Evolutionary conservation across 192 early-diverging fungal genomes (phyloP), one percentile per base, ranked within the genome.

Genomic region (Coemansia aciculifera): DNA sequence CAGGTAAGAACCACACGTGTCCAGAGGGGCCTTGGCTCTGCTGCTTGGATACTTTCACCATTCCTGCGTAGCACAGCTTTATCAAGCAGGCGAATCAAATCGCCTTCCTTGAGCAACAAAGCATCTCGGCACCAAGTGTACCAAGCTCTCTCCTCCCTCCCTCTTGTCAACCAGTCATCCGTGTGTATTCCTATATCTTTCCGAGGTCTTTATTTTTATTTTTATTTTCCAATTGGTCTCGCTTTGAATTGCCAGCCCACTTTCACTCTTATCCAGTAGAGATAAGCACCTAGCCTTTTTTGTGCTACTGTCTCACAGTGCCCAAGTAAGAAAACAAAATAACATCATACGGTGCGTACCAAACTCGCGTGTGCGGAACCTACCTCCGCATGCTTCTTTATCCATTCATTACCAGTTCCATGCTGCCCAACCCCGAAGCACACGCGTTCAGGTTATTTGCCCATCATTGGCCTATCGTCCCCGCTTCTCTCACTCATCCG

Each of bases 371-470:
- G 54, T 57, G 54, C 31, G 27, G 54, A 34, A 31, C 54, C 11
- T 32, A 31, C 54, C 54, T 32, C 54, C 27, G 54, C 27, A 48
- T 48, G 46, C 46, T 48, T 48, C 27, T 27, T 27, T 27, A 27
- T 27, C 27, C 27, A 27, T 27, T 27, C 46, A 48, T 32, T 31
- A 1, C 51, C 27, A 34, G 54, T 15, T 57, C 54, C 54, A 57
- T 32, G 54, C 54, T 57, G 54, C 15, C 54, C 54, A 32, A 29
- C 54, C 24, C 24, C 29, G 54, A 57, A 57, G 54, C 54, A 31
- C 54, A 57, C 54, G 54, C 54, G 54, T 57, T 31, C 29, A 8
- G 54, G 15, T 57, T 57, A 57, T 57, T 57, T 57, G 51, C 24
- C 24, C 51, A 24, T 24, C 51, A 29, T 52, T 52, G 21, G 11